A percentile compares a stretch with the other conserved stretches of the same genome.
Conservation (phyloP, 2,329 filamentous ascomycete species). For the Aspergillaceae sp. region DNA sequence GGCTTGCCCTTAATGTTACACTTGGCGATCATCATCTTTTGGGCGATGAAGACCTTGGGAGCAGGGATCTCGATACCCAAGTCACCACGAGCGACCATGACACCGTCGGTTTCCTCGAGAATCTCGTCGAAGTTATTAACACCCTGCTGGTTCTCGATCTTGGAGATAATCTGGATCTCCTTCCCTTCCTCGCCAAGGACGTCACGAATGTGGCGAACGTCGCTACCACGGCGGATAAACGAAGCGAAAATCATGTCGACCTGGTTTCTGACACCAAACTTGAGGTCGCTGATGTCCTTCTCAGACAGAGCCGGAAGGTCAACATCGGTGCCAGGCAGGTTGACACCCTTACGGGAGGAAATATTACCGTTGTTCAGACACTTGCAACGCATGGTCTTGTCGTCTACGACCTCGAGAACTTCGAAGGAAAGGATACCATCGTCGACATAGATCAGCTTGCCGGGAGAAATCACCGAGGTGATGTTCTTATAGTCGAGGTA, state of each 20-base stretch:
- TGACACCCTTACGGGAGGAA: conserved; percentile 98
- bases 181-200: conserved; percentile 86
- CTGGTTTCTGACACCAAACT: conserved; percentile 94
- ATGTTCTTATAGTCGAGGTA: conserved; percentile 99
- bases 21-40: conserved; percentile 99
- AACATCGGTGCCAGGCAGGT: conserved; percentile 96
- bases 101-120: conserved; percentile 88
- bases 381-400: conserved; percentile 76
- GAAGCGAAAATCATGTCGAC: conserved; percentile 99
- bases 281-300: conserved; percentile 92
- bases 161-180: conserved; percentile 98
- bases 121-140: conserved; percentile 99
- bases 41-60: conserved; percentile 95
- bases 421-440: conserved; percentile 97
- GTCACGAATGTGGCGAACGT: conserved; percentile 85
- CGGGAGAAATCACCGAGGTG: conserved; percentile 88
- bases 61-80: conserved; percentile 97
- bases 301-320: conserved; percentile 94
- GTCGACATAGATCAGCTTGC: conserved; percentile 95
- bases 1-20: conserved; percentile 99
- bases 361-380: conserved; percentile 98
- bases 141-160: conserved; percentile 99
- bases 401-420: conserved; percentile 77
- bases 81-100: conserved; percentile 99
- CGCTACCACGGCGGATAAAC: conserved; percentile 89